Evolutionary conservation across 768 basidiomycete species (phyloP).

Genomic region (Atractiella rhizophila): DNA sequence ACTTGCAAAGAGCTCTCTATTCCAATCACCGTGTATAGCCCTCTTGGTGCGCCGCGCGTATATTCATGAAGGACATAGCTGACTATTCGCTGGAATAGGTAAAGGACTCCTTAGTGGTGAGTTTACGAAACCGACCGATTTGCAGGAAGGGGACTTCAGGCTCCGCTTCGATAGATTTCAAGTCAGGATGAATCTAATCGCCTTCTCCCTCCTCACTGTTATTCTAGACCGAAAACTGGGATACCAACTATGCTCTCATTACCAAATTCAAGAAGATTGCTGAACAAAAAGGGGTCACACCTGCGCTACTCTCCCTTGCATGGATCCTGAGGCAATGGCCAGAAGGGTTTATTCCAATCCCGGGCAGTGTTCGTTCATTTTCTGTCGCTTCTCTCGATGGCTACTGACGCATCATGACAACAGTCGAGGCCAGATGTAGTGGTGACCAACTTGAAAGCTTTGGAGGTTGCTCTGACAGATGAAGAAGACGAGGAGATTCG

Average conservation of each 20-base stretch:
- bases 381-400: too few species aligned
- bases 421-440: slow-evolving; percentile 24
- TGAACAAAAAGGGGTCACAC: slow-evolving; percentile 21
- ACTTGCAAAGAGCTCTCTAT: slow-evolving; percentile 22
- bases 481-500: slow-evolving; percentile 27
- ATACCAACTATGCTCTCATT: slow-evolving; percentile 17
- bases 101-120: slow-evolving; percentile 7
- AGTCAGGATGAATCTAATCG: background rate
- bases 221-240: slow-evolving; percentile 5
- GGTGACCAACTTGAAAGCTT: slow-evolving; percentile 28
- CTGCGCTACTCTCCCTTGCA: slow-evolving; percentile 24
- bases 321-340: slow-evolving; percentile 20
- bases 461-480: slow-evolving; percentile 25
- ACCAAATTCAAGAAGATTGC: slow-evolving; percentile 20
- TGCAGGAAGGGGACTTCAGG: slow-evolving; percentile 5
- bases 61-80: too few species aligned
- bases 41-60: too few species aligned
- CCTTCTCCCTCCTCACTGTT: background rate
- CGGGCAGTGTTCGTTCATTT: slow-evolving; percentile 7
- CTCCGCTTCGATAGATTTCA: slow-evolving; percentile 25
- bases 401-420: too few species aligned
- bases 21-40: slow-evolving; percentile 10
- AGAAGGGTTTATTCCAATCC: slow-evolving; percentile 5
- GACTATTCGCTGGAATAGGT: slow-evolving; percentile 1
- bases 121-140: slow-evolving; percentile 19